Evolutionary conservation across 768 basidiomycete species (phyloP), one percentile per base, ranked within the genome.

Genomic region (Lactifluus pinguis): DNA sequence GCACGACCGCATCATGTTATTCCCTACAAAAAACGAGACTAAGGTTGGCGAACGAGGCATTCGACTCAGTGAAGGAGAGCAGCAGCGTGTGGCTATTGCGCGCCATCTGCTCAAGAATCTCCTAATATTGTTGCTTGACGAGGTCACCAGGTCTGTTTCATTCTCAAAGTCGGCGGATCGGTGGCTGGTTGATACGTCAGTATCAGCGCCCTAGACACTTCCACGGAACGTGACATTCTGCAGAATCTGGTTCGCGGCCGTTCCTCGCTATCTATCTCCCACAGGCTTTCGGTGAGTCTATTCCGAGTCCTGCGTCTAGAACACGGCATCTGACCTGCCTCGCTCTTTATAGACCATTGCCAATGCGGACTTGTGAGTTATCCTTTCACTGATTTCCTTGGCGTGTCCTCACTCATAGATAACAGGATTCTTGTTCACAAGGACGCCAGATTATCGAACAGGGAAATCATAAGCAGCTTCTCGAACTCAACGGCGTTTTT

Each of bases 31-130:
- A 72, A 95, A 94, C 69, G 80, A 89, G 36, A 95, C 93, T 21
- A 83, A 86, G 67, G 85, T 94, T 34, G 93, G 93, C n/a, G 93
- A 95, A 73, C 79, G 93, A 29, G 93, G 92, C 19, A 82, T 94
- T 17, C 75, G 92, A 45, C 73, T 95, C 39, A 86, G 84, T 61
- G 92, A 92, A 4, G 93, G 93, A 10, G 92, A 95, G 76, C 92
- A 92, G 74, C 91, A 94, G 71, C 79, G 92, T n/a, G 88, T 93
- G 2, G 86, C 91, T 6, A 90, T 95, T 69, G 92, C 92, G 0
- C 75, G 92, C 56, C 92, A 91, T 7, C 77, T 95, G 47, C 72
- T 95, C 53, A 94, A 94, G 77, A 85, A 91, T 65, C 90, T 91
- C 19, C 85, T 85, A 2, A 85, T 93, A 57, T 70, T 93, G 42